Conservation (phyloP, 148 eudicot genomes). For the Selenicereus undatus region DNA sequence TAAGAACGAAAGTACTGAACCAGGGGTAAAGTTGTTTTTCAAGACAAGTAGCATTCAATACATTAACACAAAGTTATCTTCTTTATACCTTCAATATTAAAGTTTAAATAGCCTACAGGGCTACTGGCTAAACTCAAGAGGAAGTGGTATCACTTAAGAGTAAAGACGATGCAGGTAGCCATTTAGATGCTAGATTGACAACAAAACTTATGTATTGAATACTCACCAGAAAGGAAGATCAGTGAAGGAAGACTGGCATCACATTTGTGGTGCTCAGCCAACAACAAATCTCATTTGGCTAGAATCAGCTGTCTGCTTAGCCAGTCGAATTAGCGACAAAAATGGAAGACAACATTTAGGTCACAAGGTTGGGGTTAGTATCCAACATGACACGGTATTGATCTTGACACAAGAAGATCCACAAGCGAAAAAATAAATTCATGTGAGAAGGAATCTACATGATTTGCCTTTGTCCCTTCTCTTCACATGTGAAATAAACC, state of each 20-base stretch:
- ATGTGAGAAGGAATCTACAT: slow-evolving; percentile 19
- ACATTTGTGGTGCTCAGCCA: not conserved
- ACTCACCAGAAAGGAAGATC: not conserved
- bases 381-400: slow-evolving; percentile 17
- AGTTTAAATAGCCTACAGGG: not conserved
- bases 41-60: not conserved
- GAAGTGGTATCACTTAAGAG: not conserved
- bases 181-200: not conserved
- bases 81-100: too few relatives aligned
- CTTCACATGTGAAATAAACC: slow-evolving; percentile 28
- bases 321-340: not conserved
- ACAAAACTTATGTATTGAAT: not conserved
- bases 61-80: not conserved
- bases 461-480: slow-evolving; percentile 25
- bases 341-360: slow-evolving; percentile 1
- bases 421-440: slow-evolving; percentile 1
- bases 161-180: not conserved
- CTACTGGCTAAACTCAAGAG: not conserved
- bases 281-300: slow-evolving; percentile 2
- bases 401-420: slow-evolving; percentile 12
- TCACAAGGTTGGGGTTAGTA: slow-evolving; percentile 2
- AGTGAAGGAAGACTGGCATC: not conserved
- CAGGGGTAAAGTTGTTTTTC: not conserved
- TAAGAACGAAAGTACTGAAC: not conserved
- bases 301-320: not conserved